These are phyloP conservation scores for Cystoderma amianthinum DNA, from an alignment of 768 basidiomycete species.

Conservation along the genomic window DNA sequence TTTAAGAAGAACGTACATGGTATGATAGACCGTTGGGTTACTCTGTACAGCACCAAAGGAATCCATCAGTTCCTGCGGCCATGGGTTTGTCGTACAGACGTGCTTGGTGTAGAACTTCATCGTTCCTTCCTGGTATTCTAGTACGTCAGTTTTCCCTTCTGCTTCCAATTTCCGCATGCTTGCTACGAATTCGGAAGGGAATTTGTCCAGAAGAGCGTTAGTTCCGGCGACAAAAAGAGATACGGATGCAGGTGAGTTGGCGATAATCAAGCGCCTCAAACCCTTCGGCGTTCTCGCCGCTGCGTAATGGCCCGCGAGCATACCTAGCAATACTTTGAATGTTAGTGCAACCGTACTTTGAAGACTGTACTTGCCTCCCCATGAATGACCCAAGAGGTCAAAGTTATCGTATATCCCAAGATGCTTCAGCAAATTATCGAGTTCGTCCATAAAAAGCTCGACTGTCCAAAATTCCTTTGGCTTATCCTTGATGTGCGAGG, in stretches of 20 bases:
- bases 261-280: neutral
- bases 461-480: slow-evolving; percentile 1
- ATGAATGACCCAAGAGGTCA: slow-evolving; percentile 2
- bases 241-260: neutral
- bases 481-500: slow-evolving; percentile 1
- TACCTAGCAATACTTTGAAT: slow-evolving; percentile 25
- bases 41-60: neutral
- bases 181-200: slow-evolving; percentile 18
- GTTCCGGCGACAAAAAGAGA: slow-evolving; percentile 26
- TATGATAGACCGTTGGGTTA: neutral
- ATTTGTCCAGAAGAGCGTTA: slow-evolving; percentile 22
- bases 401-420: neutral
- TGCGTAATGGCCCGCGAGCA: too few species aligned
- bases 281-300: too few species aligned
- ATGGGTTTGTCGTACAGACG: neutral
- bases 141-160: slow-evolving; percentile 11
- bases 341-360: slow-evolving; percentile 38
- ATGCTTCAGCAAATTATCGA: neutral
- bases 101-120: neutral
- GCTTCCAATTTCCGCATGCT: slow-evolving; percentile 13
- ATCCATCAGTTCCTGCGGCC: neutral
- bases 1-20: neutral
- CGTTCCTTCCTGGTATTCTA: slow-evolving; percentile 10
- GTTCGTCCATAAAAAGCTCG: slow-evolving; percentile 1
- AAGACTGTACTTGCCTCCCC: too few species aligned